Conservation (phyloP, 208 protist species). For the Balamuthia mandrillaris region DNA sequence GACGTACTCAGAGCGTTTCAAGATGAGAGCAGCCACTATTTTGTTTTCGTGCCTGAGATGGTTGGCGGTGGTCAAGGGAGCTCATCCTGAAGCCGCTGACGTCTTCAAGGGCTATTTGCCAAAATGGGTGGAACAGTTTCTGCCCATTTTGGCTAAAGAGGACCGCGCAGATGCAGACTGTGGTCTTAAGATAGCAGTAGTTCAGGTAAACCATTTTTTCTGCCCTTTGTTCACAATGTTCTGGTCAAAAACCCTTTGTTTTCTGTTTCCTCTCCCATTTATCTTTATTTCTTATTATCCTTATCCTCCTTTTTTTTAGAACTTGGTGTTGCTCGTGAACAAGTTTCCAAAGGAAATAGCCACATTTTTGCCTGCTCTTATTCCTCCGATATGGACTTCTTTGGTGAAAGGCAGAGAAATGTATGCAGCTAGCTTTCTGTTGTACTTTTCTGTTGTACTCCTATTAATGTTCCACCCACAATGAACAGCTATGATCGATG, state of each 20-base stretch:
- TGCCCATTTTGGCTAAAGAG: not conserved
- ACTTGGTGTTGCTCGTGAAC: not conserved
- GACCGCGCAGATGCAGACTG: not conserved
- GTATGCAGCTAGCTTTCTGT: not conserved
- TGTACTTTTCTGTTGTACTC: not conserved
- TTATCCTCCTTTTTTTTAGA: not conserved
- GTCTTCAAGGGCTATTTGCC: not conserved
- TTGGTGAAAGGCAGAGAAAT: not conserved
- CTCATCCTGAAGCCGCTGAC: not conserved
- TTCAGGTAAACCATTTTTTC: not conserved
- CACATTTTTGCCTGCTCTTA: not conserved
- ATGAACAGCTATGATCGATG: not conserved
- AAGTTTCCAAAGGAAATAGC: constrained; percentile 20
- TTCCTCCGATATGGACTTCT: not conserved
- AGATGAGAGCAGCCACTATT: not conserved
- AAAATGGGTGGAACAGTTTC: not conserved
- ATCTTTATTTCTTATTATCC: not conserved
- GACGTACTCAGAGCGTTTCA: not conserved
- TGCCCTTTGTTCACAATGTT: too few species aligned
- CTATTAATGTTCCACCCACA: not conserved
- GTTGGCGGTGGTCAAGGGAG: not conserved
- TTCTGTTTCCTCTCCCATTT: not conserved
- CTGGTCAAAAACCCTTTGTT: not conserved
- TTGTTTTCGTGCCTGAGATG: constrained; percentile 1
- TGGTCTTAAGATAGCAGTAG: constrained; percentile 28